These are phyloP conservation scores for Tulasnella sp. DNA, from an alignment of 768 basidiomycete genomes.

Conservation along the genomic window DNA sequence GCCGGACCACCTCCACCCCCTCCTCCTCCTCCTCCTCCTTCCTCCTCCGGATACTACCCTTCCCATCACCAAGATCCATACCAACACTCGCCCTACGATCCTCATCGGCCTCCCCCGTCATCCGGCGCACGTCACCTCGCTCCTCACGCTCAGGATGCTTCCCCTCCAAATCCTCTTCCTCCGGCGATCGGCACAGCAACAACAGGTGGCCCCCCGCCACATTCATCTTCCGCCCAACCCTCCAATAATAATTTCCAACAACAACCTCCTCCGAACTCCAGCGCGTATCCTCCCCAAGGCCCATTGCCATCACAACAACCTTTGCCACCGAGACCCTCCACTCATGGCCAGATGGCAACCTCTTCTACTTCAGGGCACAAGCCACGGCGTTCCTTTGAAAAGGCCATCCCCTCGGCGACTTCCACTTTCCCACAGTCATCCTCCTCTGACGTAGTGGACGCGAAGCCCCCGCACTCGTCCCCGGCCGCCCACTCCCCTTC, in stretches of 20 bases:
- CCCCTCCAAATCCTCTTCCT: background rate
- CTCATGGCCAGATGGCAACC: background rate
- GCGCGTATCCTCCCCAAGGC: background rate
- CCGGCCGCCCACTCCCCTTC: background rate
- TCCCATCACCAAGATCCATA: background rate
- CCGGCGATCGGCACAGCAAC: background rate
- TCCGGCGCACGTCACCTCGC: constrained; percentile 10
- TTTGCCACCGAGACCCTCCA: background rate
- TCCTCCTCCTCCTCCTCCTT: background rate
- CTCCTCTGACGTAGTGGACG: background rate
- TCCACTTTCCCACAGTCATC: background rate
- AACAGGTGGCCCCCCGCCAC: background rate
- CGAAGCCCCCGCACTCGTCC: background rate
- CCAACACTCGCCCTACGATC: background rate
- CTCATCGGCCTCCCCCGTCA: background rate
- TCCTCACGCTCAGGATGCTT: constrained; percentile 6
- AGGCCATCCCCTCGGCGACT: constrained; percentile 9
- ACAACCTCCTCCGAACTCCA: background rate
- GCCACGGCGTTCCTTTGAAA: constrained; percentile 7
- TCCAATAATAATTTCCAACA: background rate
- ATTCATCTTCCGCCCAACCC: background rate
- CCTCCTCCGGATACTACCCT: background rate
- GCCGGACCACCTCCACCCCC: background rate
- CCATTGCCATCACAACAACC: background rate
- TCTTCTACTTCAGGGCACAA: constrained; percentile 10